A percentile compares a stretch with the other conserved stretches of the same genome.
Evolutionary conservation across 192 early-diverging fungal genomes (phyloP).

Genomic region (Gryganskiella cystojenkinii): DNA sequence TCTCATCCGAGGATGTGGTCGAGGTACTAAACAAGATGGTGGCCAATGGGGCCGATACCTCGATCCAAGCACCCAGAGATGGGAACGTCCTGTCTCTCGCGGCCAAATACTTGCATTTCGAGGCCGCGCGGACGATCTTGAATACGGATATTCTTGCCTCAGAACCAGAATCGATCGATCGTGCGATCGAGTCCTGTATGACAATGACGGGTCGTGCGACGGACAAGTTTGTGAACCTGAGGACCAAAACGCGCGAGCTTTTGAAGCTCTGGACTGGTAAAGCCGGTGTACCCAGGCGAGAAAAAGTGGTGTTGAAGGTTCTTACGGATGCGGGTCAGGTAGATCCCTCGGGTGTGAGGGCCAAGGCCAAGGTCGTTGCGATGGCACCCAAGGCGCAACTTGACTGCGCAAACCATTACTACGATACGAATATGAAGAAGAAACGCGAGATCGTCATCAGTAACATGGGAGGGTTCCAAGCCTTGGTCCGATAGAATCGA

Average conservation of each 20-base stretch:
- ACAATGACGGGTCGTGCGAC: conserved; percentile 49
- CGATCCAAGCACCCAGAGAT: conserved; percentile 24
- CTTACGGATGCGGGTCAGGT: conserved; percentile 35
- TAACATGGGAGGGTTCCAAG: conserved; percentile 10
- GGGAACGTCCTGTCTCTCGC: conserved; percentile 45
- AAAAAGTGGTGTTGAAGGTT: conserved; percentile 32
- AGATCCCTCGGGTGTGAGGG: conserved; percentile 17
- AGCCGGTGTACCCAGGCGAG: conserved; percentile 24
- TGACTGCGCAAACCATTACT: conserved; percentile 33
- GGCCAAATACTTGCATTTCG: conserved; percentile 51
- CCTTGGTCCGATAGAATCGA: conserved; percentile 11
- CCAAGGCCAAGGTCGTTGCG: conserved; percentile 20
- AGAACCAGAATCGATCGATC: conserved; percentile 47
- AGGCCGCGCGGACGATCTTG: conserved; percentile 29
- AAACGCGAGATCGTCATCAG: conserved; percentile 32
- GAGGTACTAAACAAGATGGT: conserved; percentile 28
- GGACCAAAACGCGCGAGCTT: conserved; percentile 46
- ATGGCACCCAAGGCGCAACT: conserved; percentile 23
- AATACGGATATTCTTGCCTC: conserved; percentile 28
- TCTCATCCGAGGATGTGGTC: conserved; percentile 78
- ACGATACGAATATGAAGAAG: conserved; percentile 36
- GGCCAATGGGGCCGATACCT: conserved; percentile 45
- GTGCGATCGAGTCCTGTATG: conserved; percentile 44
- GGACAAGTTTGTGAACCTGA: conserved; percentile 49
- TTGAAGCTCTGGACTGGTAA: conserved; percentile 49